Conservation (phyloP, 768 basidiomycete genomes). For the Tylopilus balloui region DNA sequence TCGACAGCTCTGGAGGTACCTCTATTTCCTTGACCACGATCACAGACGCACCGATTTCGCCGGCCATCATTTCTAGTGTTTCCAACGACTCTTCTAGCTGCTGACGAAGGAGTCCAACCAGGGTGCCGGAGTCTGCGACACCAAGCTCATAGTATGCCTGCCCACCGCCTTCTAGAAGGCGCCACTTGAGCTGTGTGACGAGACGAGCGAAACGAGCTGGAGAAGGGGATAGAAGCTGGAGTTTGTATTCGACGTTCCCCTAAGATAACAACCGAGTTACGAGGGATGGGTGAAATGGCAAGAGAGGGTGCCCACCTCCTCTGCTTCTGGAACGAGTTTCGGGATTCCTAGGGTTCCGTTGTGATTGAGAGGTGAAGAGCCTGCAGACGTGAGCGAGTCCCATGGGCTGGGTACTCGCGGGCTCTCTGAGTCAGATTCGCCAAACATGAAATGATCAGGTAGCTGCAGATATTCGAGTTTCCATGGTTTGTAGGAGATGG, state of each 20-base stretch:
- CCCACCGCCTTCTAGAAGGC: conserved; percentile 79
- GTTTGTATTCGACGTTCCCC: conserved; percentile 93
- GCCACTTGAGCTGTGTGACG: conserved; percentile 95
- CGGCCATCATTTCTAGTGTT: conserved; percentile 91
- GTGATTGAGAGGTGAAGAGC: conserved; percentile 34
- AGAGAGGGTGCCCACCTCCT: conserved; percentile 40
- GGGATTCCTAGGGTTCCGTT: conserved; percentile 41
- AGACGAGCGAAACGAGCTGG: conserved; percentile 75
- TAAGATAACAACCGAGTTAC: conserved; percentile 25
- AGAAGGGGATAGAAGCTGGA: conserved; percentile 78
- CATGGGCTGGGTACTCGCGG: conserved; percentile 78
- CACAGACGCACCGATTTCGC: conserved; percentile 89
- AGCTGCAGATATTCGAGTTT: conserved; percentile 50
- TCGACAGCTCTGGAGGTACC: conserved; percentile 52
- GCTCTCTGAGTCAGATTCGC: conserved; percentile 78
- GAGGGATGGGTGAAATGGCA: neutral
- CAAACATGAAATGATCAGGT: conserved; percentile 53
- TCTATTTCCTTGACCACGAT: conserved; percentile 88
- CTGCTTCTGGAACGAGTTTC: conserved; percentile 70
- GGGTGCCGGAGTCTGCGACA: conserved; percentile 82
- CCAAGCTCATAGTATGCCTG: conserved; percentile 81
- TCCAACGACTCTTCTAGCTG: conserved; percentile 80
- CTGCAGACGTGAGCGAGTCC: conserved; percentile 71
- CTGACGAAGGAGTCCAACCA: conserved; percentile 68
- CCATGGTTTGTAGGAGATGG: conserved; percentile 39